Evolutionary conservation across 345 rosid species (phyloP).

Genomic region (Geranium brycei): DNA sequence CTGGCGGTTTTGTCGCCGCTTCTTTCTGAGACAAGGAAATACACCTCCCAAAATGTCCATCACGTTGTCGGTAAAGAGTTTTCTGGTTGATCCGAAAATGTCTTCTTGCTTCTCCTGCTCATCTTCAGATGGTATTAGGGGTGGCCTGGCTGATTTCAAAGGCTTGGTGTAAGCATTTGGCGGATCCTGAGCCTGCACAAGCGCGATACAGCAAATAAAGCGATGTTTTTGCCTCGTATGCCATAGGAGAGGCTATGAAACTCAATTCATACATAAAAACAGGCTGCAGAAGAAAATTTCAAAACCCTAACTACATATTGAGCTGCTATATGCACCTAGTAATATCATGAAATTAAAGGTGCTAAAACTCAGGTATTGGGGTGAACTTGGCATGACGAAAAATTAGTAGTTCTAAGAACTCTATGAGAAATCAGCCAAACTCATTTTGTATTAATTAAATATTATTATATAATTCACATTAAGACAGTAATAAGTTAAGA

Average conservation of each 20-base stretch:
- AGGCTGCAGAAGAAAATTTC: background rate
- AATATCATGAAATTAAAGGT: no score
- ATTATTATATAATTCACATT: no score
- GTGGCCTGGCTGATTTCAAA: conserved; percentile 47
- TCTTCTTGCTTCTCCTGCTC: conserved; percentile 71
- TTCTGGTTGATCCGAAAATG: conserved; percentile 46
- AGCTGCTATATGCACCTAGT: background rate
- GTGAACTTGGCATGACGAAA: no score
- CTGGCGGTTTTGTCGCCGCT: conserved; percentile 13
- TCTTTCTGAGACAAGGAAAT: conserved; percentile 46
- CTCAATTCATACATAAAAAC: no score
- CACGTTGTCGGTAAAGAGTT: conserved; percentile 39
- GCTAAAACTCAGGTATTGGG: no score
- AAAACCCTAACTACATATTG: background rate
- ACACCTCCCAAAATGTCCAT: conserved; percentile 56
- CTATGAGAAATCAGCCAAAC: no score
- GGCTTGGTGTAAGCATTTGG: conserved; percentile 37
- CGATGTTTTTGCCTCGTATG: background rate
- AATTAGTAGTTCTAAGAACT: no score
- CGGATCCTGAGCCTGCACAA: conserved; percentile 37
- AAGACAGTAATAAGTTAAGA: no score
- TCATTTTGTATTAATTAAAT: no score
- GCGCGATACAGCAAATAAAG: conserved; percentile 8
- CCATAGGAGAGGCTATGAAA: background rate
- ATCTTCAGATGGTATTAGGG: conserved; percentile 55